Conservation (phyloP, 129 eudicot species). For the Chrysanthemum lavandulifolium region DNA sequence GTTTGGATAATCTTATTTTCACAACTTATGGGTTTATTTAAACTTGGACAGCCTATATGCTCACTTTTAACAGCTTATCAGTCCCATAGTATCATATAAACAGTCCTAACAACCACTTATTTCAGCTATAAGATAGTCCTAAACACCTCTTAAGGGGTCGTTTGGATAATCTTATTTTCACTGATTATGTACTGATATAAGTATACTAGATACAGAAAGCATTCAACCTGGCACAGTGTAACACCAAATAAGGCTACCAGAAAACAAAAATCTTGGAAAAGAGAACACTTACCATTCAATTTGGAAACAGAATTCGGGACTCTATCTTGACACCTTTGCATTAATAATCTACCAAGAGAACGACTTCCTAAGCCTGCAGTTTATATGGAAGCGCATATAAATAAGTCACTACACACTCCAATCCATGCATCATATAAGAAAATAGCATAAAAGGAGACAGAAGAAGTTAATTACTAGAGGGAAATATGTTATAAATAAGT, state of each 20-base stretch:
- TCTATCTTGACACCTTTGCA: constrained; percentile 29
- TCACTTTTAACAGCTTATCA: no score
- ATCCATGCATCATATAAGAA: not conserved
- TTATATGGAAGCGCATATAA: not conserved
- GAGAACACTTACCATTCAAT: constrained; percentile 14
- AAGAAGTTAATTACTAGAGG: constrained; percentile 20
- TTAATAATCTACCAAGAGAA: constrained; percentile 25
- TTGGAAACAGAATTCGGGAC: constrained; percentile 15
- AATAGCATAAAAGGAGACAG: not conserved
- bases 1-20: no score
- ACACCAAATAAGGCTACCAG: not conserved
- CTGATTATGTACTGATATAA: no score
- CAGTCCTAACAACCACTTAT: no score
- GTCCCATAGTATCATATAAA: no score
- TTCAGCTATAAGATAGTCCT: no score
- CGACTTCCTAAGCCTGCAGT: constrained; percentile 24
- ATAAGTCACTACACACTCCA: not conserved
- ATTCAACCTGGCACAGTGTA: no score
- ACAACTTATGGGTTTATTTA: no score
- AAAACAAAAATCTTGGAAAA: constrained; percentile 15
- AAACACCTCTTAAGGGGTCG: no score
- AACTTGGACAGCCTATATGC: no score
- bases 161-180: no score
- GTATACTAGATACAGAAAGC: no score
- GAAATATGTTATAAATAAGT: not conserved